Conservation (phyloP, 129 eudicot genomes). For the Ambrosia artemisiifolia region DNA sequence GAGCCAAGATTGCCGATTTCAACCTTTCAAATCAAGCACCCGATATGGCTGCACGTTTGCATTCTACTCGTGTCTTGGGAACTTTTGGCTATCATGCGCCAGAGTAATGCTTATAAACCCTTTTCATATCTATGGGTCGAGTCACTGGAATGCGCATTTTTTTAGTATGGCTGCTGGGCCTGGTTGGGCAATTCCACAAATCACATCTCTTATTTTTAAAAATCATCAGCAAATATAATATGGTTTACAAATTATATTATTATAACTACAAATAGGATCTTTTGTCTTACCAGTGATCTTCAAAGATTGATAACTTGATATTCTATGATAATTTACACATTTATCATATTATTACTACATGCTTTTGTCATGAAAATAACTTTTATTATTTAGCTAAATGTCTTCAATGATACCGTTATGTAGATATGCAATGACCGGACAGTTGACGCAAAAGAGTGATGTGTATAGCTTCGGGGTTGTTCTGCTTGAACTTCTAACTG, state of each 20-base stretch:
- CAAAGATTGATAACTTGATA: neutral
- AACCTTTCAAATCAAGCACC: slow-evolving; percentile 97
- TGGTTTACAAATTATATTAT: neutral
- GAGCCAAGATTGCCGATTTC: slow-evolving; percentile 90
- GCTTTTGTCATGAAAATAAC: slow-evolving; percentile 11
- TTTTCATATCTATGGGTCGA: neutral
- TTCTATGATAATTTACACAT: slow-evolving; percentile 5
- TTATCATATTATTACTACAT: neutral
- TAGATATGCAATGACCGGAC: slow-evolving; percentile 96
- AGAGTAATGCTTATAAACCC: slow-evolving; percentile 54
- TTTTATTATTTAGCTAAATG: slow-evolving; percentile 10
- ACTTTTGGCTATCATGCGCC: slow-evolving; percentile 97
- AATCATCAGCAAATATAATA: neutral
- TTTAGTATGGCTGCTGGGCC: too few relatives aligned
- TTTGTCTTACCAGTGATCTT: neutral
- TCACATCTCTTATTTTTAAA: neutral
- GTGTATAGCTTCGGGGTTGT: slow-evolving; percentile 94
- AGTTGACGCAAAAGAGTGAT: slow-evolving; percentile 86
- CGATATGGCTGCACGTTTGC: slow-evolving; percentile 97
- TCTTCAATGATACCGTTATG: slow-evolving; percentile 10
- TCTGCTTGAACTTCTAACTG: slow-evolving; percentile 86
- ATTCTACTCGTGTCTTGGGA: slow-evolving; percentile 94
- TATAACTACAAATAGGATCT: neutral
- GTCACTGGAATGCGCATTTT: too few relatives aligned
- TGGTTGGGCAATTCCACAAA: neutral